Base-by-base conservation (phyloP, 257 asterid species). In the Solanum bukasovii region DNA sequence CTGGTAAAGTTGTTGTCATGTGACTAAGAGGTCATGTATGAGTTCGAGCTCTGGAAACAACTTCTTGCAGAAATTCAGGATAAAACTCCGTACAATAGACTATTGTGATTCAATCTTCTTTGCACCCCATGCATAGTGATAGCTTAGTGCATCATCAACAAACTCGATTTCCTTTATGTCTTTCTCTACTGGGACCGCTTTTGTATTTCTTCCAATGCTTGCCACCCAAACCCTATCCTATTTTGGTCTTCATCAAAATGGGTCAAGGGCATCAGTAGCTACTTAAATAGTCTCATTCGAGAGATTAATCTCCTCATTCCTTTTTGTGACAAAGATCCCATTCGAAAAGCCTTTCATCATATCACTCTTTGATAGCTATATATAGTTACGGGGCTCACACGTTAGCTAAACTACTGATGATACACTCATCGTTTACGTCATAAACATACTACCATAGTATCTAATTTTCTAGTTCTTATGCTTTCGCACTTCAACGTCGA, bases 111-210 rank as follows among this genome's bases (percentile, higher is more conserved):
- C 13, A 7, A 0, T 21, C 68, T 59, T 61, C 25, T 8, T 0
- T 23, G 68, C 5, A 61, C 6, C 11, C 3, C 5, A 9, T 2
- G 0, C 3, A 61, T 61, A 3, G 25, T 1, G 0, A 9, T 4
- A 59, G 25, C 27, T 20, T 59, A 7, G 13, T 59, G 25, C 67
- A 59, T 9, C 1, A 8, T 29, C 31, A 29, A 29, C 31, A 29
- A 29, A 29, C 31, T 29, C 31, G 31, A 29, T 29, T 29, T 29
- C 31, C 31, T 29, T 29, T 29, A 29, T 29, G 31, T 29, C 31
- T 29, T 29, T 29, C 31, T 29, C 31, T 29, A 29, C 31, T 29
- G 31, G 3, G 4, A 52, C 23, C 2, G 56, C 23, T 52, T 52
- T 16, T 52, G 63, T 2, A 52, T 0, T 52, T 52, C 23, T 52